phyloP scores from a whole-genome alignment of 2,329 filamentous ascomycete genomes.

The Sporothrix sp. region DNA sequence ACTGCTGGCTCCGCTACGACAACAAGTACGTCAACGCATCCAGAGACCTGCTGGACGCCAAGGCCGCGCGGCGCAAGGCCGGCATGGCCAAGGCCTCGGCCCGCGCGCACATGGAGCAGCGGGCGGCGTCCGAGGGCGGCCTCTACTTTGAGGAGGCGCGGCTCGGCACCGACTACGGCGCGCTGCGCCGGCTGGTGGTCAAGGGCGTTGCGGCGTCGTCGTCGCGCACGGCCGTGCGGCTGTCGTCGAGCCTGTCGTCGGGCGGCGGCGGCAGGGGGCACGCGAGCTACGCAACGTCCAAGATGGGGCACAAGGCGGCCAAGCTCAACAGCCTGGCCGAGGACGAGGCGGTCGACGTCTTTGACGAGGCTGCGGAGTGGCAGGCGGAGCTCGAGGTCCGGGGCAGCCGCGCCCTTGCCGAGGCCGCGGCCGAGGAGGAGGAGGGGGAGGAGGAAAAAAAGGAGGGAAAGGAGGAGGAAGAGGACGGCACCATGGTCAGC shows the following conservation, averaged over 20 bases:
- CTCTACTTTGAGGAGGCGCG: slow-evolving; percentile 22
- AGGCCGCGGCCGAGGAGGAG: slow-evolving; percentile 9
- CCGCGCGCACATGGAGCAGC: background rate
- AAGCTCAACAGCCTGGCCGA: background rate
- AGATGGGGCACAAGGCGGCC: background rate
- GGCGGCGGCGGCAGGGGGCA: background rate
- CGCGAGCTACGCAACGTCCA: background rate
- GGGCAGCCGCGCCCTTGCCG: background rate
- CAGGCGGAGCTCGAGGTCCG: background rate
- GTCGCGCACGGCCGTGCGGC: slow-evolving; percentile 23
- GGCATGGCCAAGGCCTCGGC: background rate
- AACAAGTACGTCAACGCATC: slow-evolving; percentile 19
- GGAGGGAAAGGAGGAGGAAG: background rate
- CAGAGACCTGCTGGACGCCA: slow-evolving; percentile 5
- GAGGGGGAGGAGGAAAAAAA: slow-evolving; percentile 16
- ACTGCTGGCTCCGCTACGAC: slow-evolving; percentile 19
- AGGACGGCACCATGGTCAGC: background rate
- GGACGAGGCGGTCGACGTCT: slow-evolving; percentile 10
- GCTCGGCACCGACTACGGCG: slow-evolving; percentile 21
- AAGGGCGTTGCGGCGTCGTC: slow-evolving; percentile 23
- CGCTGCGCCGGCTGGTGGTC: slow-evolving; percentile 23
- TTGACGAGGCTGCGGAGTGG: slow-evolving; percentile 14
- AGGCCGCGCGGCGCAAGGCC: background rate
- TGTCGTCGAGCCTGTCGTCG: slow-evolving; percentile 6
- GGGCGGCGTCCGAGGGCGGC: slow-evolving; percentile 8